phyloP scores from a whole-genome alignment of 192 early-diverging fungal genomes.

The Spinellus fusiger region DNA sequence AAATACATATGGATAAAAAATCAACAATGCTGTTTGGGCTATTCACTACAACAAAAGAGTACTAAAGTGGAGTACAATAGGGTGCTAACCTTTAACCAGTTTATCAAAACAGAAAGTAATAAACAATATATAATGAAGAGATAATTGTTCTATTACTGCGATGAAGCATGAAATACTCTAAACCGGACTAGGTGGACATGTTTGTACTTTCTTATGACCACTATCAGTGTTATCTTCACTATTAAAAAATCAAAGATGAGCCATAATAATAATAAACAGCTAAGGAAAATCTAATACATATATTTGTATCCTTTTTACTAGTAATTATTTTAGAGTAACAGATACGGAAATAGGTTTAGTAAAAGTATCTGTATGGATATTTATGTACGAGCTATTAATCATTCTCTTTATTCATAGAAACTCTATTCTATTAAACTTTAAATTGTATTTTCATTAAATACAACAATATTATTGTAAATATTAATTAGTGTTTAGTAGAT shows the following conservation, averaged over 20 bases:
- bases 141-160: constrained; percentile 46
- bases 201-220: constrained; percentile 76
- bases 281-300: not conserved
- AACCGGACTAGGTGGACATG: constrained; percentile 86
- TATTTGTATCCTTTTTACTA: constrained; percentile 60
- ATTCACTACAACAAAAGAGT: too few relatives aligned
- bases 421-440: not conserved
- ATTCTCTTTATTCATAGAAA: constrained; percentile 42
- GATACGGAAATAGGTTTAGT: constrained; percentile 84
- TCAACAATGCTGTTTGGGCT: too few relatives aligned
- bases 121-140: too few relatives aligned
- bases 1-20: too few relatives aligned
- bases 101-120: too few relatives aligned
- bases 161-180: constrained; percentile 87
- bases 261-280: not conserved
- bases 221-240: constrained; percentile 85
- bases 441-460: constrained; percentile 36
- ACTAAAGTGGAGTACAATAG: too few relatives aligned
- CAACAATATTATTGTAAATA: constrained; percentile 93
- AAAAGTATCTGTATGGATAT: constrained; percentile 80
- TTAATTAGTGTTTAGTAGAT: constrained; percentile 97
- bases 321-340: constrained; percentile 83
- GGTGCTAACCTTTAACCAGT: too few relatives aligned
- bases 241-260: constrained; percentile 26
- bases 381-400: constrained; percentile 75